Evolutionary conservation across 2,329 filamentous ascomycete genomes (phyloP).

Genomic region (Chaetoscypha palmicola): DNA sequence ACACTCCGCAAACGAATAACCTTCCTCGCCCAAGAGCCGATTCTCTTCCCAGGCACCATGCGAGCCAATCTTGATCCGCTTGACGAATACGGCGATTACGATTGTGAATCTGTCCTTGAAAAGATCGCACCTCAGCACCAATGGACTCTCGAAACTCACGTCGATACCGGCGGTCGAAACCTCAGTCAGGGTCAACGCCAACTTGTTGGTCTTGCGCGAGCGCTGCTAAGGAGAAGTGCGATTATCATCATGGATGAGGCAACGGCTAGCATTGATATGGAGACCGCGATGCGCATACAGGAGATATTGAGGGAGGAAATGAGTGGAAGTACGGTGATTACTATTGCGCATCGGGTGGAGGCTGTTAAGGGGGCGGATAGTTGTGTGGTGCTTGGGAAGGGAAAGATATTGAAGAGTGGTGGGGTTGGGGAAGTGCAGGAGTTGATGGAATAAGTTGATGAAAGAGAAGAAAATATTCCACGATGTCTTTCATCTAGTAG

Average conservation of each 20-base stretch:
- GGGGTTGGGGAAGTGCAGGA: constrained; percentile 8
- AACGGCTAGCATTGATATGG: constrained; percentile 56
- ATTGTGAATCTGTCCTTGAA: constrained; percentile 45
- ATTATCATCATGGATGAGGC: constrained; percentile 62
- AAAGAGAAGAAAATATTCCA: too few species aligned
- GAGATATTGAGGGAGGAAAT: constrained; percentile 48
- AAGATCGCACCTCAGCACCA: constrained; percentile 48
- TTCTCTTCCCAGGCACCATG: constrained; percentile 56
- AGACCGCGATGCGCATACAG: constrained; percentile 51
- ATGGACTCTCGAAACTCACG: constrained; percentile 48
- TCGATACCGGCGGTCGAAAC: constrained; percentile 55
- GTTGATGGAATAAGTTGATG: background rate
- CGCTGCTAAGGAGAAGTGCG: constrained; percentile 51
- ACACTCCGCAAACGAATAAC: constrained; percentile 54
- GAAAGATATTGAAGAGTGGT: constrained; percentile 21
- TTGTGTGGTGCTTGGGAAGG: constrained; percentile 27
- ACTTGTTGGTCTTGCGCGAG: constrained; percentile 56
- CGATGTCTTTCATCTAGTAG: too few species aligned
- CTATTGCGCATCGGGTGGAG: constrained; percentile 57
- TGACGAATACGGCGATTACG: constrained; percentile 46
- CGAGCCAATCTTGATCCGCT: constrained; percentile 57
- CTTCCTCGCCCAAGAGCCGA: constrained; percentile 60
- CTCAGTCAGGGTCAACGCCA: constrained; percentile 60
- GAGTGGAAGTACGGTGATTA: constrained; percentile 53
- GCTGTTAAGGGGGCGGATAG: constrained; percentile 53